Base-by-base conservation (phyloP, 2,329 filamentous ascomycete species). In the Parasarocladium wereldwijsianum region DNA sequence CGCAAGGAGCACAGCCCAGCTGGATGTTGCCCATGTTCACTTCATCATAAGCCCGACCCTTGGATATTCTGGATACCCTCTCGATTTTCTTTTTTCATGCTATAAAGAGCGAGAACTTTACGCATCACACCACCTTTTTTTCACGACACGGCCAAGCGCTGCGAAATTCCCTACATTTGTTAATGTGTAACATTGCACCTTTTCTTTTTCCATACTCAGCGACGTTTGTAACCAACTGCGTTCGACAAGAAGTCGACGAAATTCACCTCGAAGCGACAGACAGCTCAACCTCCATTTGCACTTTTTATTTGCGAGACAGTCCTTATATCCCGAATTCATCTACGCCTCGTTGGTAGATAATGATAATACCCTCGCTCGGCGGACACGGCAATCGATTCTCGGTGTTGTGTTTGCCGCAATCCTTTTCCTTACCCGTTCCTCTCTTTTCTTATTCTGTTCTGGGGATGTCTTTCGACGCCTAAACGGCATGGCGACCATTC, bases 1-100 rank as follows among this genome's bases (percentile, higher is more conserved):
- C 35, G 14, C 24, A 42, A 36, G 21, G 15, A 9, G 8, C 36
- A 2, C 37, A 41, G 22, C 12, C 23, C 5, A 38, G 39, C 17
- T 55, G 51, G 51, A 54, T 54, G 44, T 42, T 51, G 39, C 47
- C 45, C 29, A 53, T 51, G 37, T 54, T 50, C 32, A 40, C 36
- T 25, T 46, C 51, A 29, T 45, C 49, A 9, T 40, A 45, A 15
- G 45, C 51, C 31, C 42, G 45, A 7, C 52, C 48, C 39, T 45
- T 37, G 43, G 35, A 23, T 6, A 13, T 6, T 8, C 17, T 8
- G 6, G 9, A 9, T 24, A 13, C 10, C 17, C n/a, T n/a, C n/a
- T n/a, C n/a, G 28, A 24, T 4, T 4, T 24, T n/a, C 19, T 24
- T 17, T 5, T 12, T 16, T 18, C 13, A 30, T n/a, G 28, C 5